Percentiles rank a stretch among this genome's conserved stretches.
Conservation (phyloP, 768 basidiomycete species). For the Gautieria morchelliformis region DNA sequence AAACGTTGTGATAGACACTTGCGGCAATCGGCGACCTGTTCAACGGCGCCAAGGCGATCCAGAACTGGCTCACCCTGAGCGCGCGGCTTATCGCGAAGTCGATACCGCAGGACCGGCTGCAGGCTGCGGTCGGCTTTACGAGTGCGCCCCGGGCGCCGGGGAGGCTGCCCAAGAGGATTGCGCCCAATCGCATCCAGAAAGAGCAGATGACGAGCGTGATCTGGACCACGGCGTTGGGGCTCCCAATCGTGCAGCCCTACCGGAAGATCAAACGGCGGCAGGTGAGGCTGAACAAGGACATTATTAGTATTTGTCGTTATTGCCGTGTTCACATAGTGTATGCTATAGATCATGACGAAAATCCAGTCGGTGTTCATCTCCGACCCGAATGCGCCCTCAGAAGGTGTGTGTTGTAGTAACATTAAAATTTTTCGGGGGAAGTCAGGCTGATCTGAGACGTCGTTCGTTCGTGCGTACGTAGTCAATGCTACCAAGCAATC, state of each 20-base stretch:
- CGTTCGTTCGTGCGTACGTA: too few species aligned
- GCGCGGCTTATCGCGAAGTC: slow-evolving; percentile 83
- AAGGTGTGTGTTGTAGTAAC: slow-evolving; percentile 43
- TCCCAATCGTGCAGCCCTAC: slow-evolving; percentile 96
- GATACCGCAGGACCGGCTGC: slow-evolving; percentile 62
- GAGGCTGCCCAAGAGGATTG: slow-evolving; percentile 8
- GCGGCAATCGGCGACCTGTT: slow-evolving; percentile 86
- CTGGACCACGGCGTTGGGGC: slow-evolving; percentile 93
- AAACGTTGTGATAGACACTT: slow-evolving; percentile 42
- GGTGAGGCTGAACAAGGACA: slow-evolving; percentile 14
- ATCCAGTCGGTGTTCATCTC: slow-evolving; percentile 85
- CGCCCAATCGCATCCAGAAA: slow-evolving; percentile 44
- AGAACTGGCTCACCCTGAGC: slow-evolving; percentile 78
- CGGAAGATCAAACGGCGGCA: slow-evolving; percentile 76
- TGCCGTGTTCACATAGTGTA: not conserved
- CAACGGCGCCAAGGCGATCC: slow-evolving; percentile 84
- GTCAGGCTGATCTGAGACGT: not conserved
- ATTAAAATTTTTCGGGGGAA: not conserved
- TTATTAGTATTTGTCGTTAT: not conserved
- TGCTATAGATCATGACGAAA: slow-evolving; percentile 62
- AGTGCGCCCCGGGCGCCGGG: slow-evolving; percentile 4
- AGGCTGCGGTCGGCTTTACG: slow-evolving; percentile 26
- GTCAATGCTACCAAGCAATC: slow-evolving; percentile 85
- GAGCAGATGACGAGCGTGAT: slow-evolving; percentile 94
- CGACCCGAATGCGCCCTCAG: slow-evolving; percentile 68